These are phyloP conservation scores for Aspergillus campestris DNA, from an alignment of 495 filamentous ascomycete species.

Conservation along the genomic window DNA sequence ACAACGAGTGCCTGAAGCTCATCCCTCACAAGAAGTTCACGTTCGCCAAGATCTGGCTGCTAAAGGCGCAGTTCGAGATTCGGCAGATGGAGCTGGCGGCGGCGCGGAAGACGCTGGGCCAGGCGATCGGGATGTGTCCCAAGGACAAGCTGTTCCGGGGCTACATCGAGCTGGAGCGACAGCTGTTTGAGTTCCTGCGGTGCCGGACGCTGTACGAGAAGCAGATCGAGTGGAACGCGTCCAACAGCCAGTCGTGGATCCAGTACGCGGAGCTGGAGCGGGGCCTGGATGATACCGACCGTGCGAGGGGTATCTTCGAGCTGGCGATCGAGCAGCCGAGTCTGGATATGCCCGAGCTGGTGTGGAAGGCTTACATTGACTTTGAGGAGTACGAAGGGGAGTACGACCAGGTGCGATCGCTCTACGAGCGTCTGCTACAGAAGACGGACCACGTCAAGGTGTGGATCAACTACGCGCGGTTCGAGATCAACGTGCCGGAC, in stretches of 20 bases:
- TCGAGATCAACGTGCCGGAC: constrained; percentile 81
- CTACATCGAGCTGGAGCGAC: constrained; percentile 85
- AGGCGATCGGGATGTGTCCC: constrained; percentile 86
- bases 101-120: constrained; percentile 81
- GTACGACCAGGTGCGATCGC: constrained; percentile 66
- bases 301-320: constrained; percentile 87
- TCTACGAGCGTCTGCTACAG: constrained; percentile 86
- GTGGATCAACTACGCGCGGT: constrained; percentile 94
- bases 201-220: constrained; percentile 92
- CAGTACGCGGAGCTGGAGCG: constrained; percentile 88
- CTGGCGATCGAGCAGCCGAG: constrained; percentile 73
- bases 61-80: constrained; percentile 89
- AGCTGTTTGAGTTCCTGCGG: constrained; percentile 83
- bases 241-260: constrained; percentile 90
- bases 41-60: constrained; percentile 92
- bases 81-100: constrained; percentile 71
- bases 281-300: constrained; percentile 78
- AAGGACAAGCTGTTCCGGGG: constrained; percentile 93
- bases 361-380: constrained; percentile 98
- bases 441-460: constrained; percentile 98
- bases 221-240: constrained; percentile 79
- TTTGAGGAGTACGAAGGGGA: constrained; percentile 93
- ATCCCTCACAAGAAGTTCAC: constrained; percentile 97
- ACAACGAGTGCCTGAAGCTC: constrained; percentile 75
- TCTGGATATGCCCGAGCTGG: constrained; percentile 94